Percentiles rank a stretch among this genome's conserved stretches.
These are phyloP conservation scores for Zalaria sp. DNA, from an alignment of 2,329 filamentous ascomycete genomes.

Conservation along the genomic window DNA sequence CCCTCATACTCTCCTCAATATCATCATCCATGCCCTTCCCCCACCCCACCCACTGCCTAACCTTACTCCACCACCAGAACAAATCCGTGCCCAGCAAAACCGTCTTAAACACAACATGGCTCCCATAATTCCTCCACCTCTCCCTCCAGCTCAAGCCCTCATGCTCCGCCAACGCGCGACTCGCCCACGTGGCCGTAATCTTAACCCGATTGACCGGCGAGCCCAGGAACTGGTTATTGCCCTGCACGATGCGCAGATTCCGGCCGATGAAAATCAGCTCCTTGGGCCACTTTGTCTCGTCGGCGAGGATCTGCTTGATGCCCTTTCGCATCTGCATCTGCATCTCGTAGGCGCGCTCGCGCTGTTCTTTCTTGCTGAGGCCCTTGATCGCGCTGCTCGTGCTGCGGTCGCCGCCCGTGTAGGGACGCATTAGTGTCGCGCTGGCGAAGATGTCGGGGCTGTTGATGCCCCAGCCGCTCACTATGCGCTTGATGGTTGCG, in stretches of 20 bases:
- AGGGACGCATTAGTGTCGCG: slow-evolving; percentile 78
- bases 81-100: slow-evolving; percentile 67
- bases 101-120: slow-evolving; percentile 67
- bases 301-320: slow-evolving; percentile 67
- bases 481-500: slow-evolving; percentile 56
- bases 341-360: slow-evolving; percentile 58
- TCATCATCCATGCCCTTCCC: slow-evolving; percentile 89
- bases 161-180: slow-evolving; percentile 65
- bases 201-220: slow-evolving; percentile 85
- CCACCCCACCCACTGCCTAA: slow-evolving; percentile 61
- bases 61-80: slow-evolving; percentile 67
- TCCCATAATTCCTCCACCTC: slow-evolving; percentile 54
- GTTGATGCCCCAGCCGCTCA: slow-evolving; percentile 71
- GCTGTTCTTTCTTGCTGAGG: slow-evolving; percentile 42
- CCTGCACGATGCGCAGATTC: slow-evolving; percentile 86
- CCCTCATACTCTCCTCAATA: slow-evolving; percentile 74
- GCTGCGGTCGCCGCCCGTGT: slow-evolving; percentile 65
- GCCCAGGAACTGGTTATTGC: slow-evolving; percentile 81
- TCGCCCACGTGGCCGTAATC: slow-evolving; percentile 86
- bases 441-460: slow-evolving; percentile 85
- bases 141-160: slow-evolving; percentile 47
- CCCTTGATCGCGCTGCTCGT: slow-evolving; percentile 37
- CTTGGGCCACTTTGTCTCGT: slow-evolving; percentile 79
- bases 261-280: slow-evolving; percentile 86
- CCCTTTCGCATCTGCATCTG: slow-evolving; percentile 57